Conservation (phyloP, 2,329 filamentous ascomycete genomes). For the Curvularia eragrostidis region DNA sequence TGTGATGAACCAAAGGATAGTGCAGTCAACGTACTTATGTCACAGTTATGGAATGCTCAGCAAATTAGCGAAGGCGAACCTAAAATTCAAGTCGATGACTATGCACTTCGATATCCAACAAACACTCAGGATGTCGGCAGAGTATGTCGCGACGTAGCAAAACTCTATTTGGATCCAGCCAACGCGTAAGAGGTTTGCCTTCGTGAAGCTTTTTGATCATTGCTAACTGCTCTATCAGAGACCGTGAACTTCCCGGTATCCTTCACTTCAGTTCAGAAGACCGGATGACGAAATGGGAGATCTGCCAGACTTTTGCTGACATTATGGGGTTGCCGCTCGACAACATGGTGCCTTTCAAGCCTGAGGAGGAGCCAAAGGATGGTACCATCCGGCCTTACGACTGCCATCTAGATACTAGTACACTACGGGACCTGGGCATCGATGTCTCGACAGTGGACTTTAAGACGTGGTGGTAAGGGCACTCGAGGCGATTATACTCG, state of each 20-base stretch:
- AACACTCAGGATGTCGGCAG: slow-evolving; percentile 87
- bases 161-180: slow-evolving; percentile 62
- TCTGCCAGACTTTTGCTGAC: slow-evolving; percentile 77
- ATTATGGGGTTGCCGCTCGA: slow-evolving; percentile 77
- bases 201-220: background rate
- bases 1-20: slow-evolving; percentile 72
- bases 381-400: slow-evolving; percentile 83
- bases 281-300: slow-evolving; percentile 86
- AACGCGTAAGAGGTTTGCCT: slow-evolving; percentile 33
- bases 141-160: slow-evolving; percentile 76
- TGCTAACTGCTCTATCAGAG: slow-evolving; percentile 11
- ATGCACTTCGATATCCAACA: slow-evolving; percentile 83
- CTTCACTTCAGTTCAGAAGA: slow-evolving; percentile 90
- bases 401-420: slow-evolving; percentile 81
- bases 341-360: slow-evolving; percentile 62
- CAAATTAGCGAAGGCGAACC: slow-evolving; percentile 57
- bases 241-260: slow-evolving; percentile 67
- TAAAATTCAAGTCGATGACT: slow-evolving; percentile 80
- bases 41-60: slow-evolving; percentile 76
- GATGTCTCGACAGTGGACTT: slow-evolving; percentile 78
- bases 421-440: slow-evolving; percentile 75
- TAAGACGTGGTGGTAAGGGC: slow-evolving; percentile 74
- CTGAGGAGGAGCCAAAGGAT: slow-evolving; percentile 73
- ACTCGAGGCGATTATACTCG: background rate
- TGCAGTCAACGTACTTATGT: slow-evolving; percentile 82